phyloP scores from a whole-genome alignment of 2,329 filamentous ascomycete genomes.

The Trichoderma lentiforme region DNA sequence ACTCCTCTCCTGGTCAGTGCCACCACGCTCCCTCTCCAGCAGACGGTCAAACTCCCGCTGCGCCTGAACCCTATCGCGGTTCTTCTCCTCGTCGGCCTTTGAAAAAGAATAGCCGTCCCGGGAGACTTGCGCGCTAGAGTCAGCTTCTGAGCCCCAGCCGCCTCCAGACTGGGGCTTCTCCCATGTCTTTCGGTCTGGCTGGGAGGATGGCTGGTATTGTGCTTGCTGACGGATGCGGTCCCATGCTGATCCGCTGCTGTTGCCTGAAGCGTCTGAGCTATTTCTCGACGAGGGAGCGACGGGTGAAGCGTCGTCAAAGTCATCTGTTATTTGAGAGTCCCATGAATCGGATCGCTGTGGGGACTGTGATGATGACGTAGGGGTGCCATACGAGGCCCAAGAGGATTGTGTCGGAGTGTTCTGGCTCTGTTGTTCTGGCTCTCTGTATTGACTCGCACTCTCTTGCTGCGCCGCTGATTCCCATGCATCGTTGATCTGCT shows the following conservation, averaged over 20 bases:
- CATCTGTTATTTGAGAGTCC: slow-evolving; percentile 26
- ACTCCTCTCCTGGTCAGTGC: slow-evolving; percentile 27
- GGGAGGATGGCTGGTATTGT: slow-evolving; percentile 27
- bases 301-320: slow-evolving; percentile 44
- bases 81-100: slow-evolving; percentile 36
- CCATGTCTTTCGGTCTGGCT: slow-evolving; percentile 22
- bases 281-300: slow-evolving; percentile 33
- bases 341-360: slow-evolving; percentile 22
- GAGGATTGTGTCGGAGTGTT: slow-evolving; percentile 15
- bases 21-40: slow-evolving; percentile 43
- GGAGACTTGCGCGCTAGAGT: slow-evolving; percentile 23
- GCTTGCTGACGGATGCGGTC: slow-evolving; percentile 43
- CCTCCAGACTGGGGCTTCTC: slow-evolving; percentile 19
- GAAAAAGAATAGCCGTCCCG: slow-evolving; percentile 36
- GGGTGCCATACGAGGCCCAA: slow-evolving; percentile 19
- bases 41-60: slow-evolving; percentile 51
- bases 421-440: slow-evolving; percentile 2
- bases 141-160: slow-evolving; percentile 25
- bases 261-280: slow-evolving; percentile 18
- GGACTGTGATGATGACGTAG: slow-evolving; percentile 10
- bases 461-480: slow-evolving; percentile 20
- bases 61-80: slow-evolving; percentile 42
- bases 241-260: slow-evolving; percentile 39
- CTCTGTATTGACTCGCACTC: slow-evolving; percentile 5
- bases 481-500: slow-evolving; percentile 22